A percentile compares a stretch with the other conserved stretches of the same genome.
phyloP scores from a whole-genome alignment of 2,329 filamentous ascomycete genomes.

The Aspergillus sp. region DNA sequence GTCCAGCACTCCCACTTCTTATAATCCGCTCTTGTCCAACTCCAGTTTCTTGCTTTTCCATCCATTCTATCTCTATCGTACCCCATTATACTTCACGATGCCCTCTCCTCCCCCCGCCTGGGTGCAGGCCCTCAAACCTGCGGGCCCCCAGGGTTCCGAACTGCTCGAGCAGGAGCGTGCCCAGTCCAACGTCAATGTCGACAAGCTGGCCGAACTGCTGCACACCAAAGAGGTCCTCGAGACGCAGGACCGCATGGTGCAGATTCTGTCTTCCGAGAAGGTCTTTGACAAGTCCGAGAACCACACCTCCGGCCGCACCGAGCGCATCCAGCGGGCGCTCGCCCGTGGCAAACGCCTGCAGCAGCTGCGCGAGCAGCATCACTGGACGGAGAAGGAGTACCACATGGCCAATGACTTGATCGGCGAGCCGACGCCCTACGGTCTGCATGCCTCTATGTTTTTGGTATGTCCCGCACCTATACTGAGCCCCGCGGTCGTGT shows the following conservation, averaged over 20 bases:
- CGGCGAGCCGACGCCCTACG: constrained; percentile 71
- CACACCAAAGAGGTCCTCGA: constrained; percentile 65
- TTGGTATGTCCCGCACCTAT: constrained; percentile 46
- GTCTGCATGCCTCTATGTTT: constrained; percentile 70
- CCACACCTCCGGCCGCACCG: constrained; percentile 68
- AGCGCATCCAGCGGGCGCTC: constrained; percentile 67
- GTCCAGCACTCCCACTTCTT: background rate
- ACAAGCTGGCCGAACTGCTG: constrained; percentile 65
- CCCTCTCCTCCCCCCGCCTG: constrained; percentile 54
- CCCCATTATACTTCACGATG: constrained; percentile 22
- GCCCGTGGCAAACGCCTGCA: constrained; percentile 68
- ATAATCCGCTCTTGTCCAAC: background rate
- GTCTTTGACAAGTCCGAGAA: constrained; percentile 78
- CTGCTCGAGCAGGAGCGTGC: constrained; percentile 67
- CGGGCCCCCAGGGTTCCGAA: constrained; percentile 66
- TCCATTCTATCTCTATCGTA: background rate
- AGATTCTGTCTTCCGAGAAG: constrained; percentile 63
- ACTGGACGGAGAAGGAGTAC: constrained; percentile 66
- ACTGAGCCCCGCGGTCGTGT: too few species aligned
- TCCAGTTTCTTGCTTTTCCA: too few species aligned
- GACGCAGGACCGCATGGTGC: constrained; percentile 58
- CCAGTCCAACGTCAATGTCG: constrained; percentile 64
- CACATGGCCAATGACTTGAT: constrained; percentile 65
- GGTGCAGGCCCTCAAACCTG: constrained; percentile 65
- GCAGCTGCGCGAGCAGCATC: constrained; percentile 63